Evolutionary conservation across 1,139 yeast genomes (phyloP).

Genomic region (Kodamaea anthophila): DNA sequence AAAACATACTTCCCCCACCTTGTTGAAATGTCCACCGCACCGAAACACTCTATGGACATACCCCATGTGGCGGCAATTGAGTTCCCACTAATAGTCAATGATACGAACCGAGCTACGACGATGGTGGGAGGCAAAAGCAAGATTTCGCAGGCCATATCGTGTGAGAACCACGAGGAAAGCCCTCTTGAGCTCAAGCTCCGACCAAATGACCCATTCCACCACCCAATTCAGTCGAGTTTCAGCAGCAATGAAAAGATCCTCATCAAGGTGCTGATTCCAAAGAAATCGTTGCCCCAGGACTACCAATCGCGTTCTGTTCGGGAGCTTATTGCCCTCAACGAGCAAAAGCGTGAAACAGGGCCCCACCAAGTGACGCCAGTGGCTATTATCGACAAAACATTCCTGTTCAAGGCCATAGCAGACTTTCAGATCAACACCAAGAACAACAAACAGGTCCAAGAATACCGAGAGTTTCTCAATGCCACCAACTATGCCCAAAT

Average conservation of each 20-base stretch:
- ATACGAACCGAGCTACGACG: constrained; percentile 55
- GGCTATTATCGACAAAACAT: constrained; percentile 64
- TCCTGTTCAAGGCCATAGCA: constrained; percentile 76
- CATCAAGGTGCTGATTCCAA: constrained; percentile 66
- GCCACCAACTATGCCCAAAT: constrained; percentile 29
- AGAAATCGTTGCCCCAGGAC: constrained; percentile 35
- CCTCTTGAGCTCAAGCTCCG: constrained; percentile 62
- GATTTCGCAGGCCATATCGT: constrained; percentile 34
- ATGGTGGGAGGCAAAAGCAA: constrained; percentile 72
- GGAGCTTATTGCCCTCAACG: constrained; percentile 36
- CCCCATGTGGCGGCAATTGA: constrained; percentile 79
- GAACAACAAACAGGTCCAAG: constrained; percentile 43
- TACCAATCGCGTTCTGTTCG: constrained; percentile 45
- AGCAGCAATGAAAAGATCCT: constrained; percentile 57
- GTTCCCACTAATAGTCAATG: constrained; percentile 66
- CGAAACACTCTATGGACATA: constrained; percentile 55
- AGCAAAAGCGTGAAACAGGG: constrained; percentile 10
- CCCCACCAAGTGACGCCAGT: constrained; percentile 49
- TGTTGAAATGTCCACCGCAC: constrained; percentile 25
- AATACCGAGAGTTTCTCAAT: constrained; percentile 23
- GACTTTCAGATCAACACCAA: constrained; percentile 77
- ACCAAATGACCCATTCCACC: constrained; percentile 63
- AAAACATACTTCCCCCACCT: neutral
- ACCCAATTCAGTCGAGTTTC: constrained; percentile 61
- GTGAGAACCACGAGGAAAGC: constrained; percentile 23